Evolutionary conservation across 2,329 filamentous ascomycete species (phyloP).

Genomic region (Ophiostoma tasmaniense): DNA sequence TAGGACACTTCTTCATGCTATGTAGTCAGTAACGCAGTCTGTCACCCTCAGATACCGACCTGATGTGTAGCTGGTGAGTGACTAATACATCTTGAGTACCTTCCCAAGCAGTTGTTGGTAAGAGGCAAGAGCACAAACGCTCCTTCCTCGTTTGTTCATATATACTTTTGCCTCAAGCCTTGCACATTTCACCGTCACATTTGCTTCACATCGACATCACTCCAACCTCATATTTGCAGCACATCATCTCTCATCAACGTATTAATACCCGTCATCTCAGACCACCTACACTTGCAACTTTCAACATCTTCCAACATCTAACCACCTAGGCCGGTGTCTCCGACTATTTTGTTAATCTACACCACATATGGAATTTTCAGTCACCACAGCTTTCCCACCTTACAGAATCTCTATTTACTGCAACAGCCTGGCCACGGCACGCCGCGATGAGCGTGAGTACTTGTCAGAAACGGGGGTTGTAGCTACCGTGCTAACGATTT

Average conservation of each 20-base stretch:
- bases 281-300: not conserved
- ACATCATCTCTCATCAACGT: not conserved
- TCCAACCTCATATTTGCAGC: not conserved
- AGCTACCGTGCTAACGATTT: not conserved
- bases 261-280: not conserved
- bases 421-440: not conserved
- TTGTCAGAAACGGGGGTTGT: not conserved
- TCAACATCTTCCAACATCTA: not conserved
- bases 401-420: not conserved
- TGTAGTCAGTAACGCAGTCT: not conserved
- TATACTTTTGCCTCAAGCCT: not conserved
- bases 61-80: not conserved
- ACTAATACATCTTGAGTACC: not conserved
- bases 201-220: not conserved
- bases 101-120: not conserved
- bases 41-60: not conserved
- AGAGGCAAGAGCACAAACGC: not conserved
- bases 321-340: not conserved
- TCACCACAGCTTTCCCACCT: no score
- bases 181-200: not conserved
- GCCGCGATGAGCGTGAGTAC: not conserved
- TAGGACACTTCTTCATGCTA: not conserved
- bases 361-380: no score
- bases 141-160: not conserved
- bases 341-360: not conserved